phyloP scores from a whole-genome alignment of 1,284 basidiomycete genomes.

The Ganoderma multipileum region DNA sequence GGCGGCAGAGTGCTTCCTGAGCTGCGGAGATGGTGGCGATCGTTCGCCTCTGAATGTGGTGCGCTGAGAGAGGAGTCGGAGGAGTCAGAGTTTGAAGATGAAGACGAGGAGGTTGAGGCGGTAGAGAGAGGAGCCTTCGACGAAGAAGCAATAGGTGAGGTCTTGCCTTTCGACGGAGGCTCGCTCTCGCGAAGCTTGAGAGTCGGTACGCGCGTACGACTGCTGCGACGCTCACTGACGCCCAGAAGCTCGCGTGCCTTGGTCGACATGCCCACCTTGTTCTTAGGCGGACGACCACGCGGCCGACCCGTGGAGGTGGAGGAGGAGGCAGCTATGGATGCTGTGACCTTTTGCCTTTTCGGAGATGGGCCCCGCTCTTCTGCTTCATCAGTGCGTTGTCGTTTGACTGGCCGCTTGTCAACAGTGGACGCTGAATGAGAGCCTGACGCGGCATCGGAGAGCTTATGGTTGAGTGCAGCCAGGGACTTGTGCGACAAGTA shows the following conservation, averaged over 20 bases:
- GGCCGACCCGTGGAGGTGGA: constrained; percentile 7
- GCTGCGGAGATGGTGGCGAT: constrained; percentile 13
- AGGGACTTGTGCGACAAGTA: constrained; percentile 57
- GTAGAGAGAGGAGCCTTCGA: constrained; percentile 32
- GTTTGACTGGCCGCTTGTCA: constrained; percentile 36
- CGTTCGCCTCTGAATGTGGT: constrained; percentile 14
- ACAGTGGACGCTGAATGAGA: constrained; percentile 32
- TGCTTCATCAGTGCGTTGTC: constrained; percentile 41
- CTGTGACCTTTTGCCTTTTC: constrained; percentile 46
- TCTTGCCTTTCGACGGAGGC: constrained; percentile 34
- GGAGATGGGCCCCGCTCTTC: constrained; percentile 40
- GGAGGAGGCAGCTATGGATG: constrained; percentile 20
- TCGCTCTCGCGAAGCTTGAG: constrained; percentile 44
- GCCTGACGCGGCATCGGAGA: constrained; percentile 48
- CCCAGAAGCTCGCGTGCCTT: constrained; percentile 44
- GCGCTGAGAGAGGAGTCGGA: constrained; percentile 19
- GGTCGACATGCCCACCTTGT: constrained; percentile 46
- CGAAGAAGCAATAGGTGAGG: constrained; percentile 11
- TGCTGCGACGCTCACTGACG: constrained; percentile 40
- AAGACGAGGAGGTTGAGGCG: constrained; percentile 29
- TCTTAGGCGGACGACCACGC: constrained; percentile 37
- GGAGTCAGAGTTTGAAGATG: constrained; percentile 17
- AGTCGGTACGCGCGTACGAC: constrained; percentile 43
- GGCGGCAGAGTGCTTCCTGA: constrained; percentile 2
- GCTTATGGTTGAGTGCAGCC: constrained; percentile 60